Evolutionary conservation across 1,139 yeast genomes (phyloP), one percentile per base, ranked within the genome.

Genomic region (Casaregolazyma suthepensis): DNA sequence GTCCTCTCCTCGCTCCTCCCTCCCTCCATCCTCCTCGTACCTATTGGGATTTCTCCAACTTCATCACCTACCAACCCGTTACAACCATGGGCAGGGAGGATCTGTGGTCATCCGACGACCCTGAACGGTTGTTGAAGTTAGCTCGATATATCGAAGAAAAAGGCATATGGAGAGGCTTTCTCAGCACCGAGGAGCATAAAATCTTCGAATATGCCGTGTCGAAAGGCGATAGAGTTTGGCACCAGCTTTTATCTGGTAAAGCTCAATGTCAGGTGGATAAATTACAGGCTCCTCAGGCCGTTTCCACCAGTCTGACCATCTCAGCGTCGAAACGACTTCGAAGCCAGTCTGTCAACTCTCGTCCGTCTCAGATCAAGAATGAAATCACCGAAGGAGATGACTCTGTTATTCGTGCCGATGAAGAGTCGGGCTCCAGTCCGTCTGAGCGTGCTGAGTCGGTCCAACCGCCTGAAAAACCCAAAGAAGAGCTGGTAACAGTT

Each of bases 131-230:
- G 47, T 63, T 63, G 49, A 62, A 58, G 45, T 61, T 73, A 19
- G 76, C 76, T 13, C 61, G 58, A 23, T 71, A 70, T 52, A 66
- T 74, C 38, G 72, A 73, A 49, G 56, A 61, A 1, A 65, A 66
- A 37, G 76, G 69, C 7, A 57, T 64, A 13, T 74, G 77, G 76
- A 60, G 67, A 26, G 70, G 74, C 35, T 72, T 69, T 54, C 58
- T 73, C 46, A 62, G 71, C 17, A 62, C 63, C 9, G 68, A 65
- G 46, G 77, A 73, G 57, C 75, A 73, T 54, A 65, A 64, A 47
- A 52, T 72, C 22, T 71, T 72, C 53, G 63, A 61, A 46, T 58
- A 58, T 46, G 74, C 71, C 4, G 54, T 71, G 42, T 62, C 61
- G 6, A 57, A 60, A 20, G 71, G 70, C 38, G 69, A 65, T 5